phyloP scores from a whole-genome alignment of 805 yeast species.

The Yarrowia alimentaria region DNA sequence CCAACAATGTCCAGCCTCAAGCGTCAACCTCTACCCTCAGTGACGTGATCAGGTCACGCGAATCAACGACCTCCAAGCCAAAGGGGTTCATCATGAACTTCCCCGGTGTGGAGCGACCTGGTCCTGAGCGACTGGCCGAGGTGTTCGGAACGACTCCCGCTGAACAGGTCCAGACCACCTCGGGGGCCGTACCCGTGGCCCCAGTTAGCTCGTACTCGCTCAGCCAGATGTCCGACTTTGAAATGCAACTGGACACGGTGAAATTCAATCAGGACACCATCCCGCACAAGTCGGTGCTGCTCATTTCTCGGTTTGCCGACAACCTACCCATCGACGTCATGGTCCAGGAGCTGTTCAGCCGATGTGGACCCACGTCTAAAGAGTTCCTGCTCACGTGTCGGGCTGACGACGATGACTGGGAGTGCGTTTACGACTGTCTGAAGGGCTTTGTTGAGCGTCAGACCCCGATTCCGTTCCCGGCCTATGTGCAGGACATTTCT shows the following conservation, averaged over 20 bases:
- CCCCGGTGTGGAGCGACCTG: no score
- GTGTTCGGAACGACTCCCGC: no score
- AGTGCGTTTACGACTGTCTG: constrained; percentile 14
- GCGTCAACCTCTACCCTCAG: constrained; percentile 7
- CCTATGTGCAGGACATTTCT: constrained; percentile 10
- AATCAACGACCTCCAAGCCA: background rate
- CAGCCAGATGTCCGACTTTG: constrained; percentile 13
- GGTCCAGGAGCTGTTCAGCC: constrained; percentile 14
- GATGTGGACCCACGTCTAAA: constrained; percentile 8
- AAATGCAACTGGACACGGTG: constrained; percentile 9
- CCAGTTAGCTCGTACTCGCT: no score
- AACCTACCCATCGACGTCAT: constrained; percentile 18
- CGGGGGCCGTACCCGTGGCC: no score
- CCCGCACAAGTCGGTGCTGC: constrained; percentile 5
- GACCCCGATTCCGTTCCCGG: constrained; percentile 22
- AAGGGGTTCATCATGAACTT: constrained; percentile 4
- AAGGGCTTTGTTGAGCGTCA: constrained; percentile 12
- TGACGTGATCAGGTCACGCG: constrained; percentile 4
- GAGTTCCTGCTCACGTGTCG: constrained; percentile 13
- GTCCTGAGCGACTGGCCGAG: no score
- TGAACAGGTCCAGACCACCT: no score
- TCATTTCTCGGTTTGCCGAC: constrained; percentile 4
- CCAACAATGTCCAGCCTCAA: no score
- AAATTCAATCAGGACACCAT: background rate
- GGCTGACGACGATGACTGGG: constrained; percentile 14